Evolutionary conservation across 805 yeast species (phyloP).

Genomic region (Yamadazyma insecticola): DNA sequence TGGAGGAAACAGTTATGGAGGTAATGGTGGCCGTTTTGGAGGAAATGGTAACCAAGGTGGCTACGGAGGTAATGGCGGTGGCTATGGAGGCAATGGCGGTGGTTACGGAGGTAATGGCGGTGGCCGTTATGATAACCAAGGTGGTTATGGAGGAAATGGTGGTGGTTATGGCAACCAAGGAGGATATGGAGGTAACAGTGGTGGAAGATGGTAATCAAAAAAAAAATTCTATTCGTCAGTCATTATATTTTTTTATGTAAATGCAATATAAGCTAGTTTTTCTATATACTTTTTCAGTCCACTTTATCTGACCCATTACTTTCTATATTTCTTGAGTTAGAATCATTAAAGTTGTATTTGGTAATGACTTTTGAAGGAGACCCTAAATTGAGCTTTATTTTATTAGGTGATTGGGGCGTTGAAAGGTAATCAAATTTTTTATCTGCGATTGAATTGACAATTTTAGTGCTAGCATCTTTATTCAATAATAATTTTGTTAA

Average conservation of each 20-base stretch:
- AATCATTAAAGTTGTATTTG: slow-evolving; percentile 11
- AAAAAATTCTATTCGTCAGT: slow-evolving; percentile 5
- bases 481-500: slow-evolving; percentile 28
- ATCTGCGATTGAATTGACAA: no score
- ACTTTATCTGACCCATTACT: slow-evolving; percentile 23
- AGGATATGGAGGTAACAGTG: slow-evolving; percentile 14
- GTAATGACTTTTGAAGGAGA: no score
- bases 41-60: slow-evolving; percentile 10
- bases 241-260: slow-evolving; percentile 8
- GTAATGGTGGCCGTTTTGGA: background rate
- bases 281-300: slow-evolving; percentile 10
- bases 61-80: slow-evolving; percentile 14
- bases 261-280: background rate
- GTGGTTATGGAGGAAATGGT: slow-evolving; percentile 16
- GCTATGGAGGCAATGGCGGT: slow-evolving; percentile 5
- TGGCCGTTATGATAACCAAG: slow-evolving; percentile 5
- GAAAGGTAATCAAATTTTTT: slow-evolving; percentile 3
- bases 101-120: background rate
- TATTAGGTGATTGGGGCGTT: background rate
- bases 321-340: slow-evolving; percentile 14
- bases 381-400: slow-evolving; percentile 3
- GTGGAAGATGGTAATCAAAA: slow-evolving; percentile 13
- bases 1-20: background rate
- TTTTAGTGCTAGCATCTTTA: no score
- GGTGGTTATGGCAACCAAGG: slow-evolving; percentile 7